A percentile compares a stretch with the other conserved stretches of the same genome.
These are phyloP conservation scores for Thelonectria rubi DNA, from an alignment of 2,329 filamentous ascomycete species.

Conservation along the genomic window DNA sequence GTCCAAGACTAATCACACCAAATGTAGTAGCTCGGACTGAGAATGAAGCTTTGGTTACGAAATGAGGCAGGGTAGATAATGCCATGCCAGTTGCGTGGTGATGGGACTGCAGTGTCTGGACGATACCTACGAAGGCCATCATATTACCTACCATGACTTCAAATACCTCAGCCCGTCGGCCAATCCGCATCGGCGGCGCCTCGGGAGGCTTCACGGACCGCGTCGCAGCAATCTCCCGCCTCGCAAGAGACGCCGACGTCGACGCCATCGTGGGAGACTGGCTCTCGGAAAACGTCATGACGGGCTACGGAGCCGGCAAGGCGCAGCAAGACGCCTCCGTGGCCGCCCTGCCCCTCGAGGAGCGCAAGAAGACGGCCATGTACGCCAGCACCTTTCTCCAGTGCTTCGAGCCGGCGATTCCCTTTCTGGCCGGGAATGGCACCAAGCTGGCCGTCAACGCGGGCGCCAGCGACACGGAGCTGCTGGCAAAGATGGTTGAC, in stretches of 20 bases:
- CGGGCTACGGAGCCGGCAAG: constrained; percentile 43
- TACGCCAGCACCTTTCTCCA: constrained; percentile 48
- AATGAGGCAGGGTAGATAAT: background rate
- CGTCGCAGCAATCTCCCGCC: constrained; percentile 43
- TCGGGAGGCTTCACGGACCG: constrained; percentile 44
- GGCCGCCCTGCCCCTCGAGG: constrained; percentile 26
- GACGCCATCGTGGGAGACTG: constrained; percentile 38
- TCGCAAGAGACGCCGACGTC: constrained; percentile 32
- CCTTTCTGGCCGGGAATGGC: constrained; percentile 43
- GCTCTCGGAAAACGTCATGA: constrained; percentile 57
- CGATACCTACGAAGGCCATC: background rate
- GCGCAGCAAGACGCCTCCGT: constrained; percentile 19
- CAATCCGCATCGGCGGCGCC: constrained; percentile 44
- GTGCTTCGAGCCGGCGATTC: constrained; percentile 41
- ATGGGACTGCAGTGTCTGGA: background rate
- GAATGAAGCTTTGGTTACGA: background rate
- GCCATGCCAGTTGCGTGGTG: background rate
- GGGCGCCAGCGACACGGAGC: constrained; percentile 48
- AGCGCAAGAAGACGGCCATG: constrained; percentile 22
- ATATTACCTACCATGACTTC: constrained; percentile 8
- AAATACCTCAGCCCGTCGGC: constrained; percentile 16
- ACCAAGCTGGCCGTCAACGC: constrained; percentile 51
- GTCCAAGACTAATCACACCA: background rate
- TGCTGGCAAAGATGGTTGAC: constrained; percentile 57
- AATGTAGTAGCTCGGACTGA: background rate